Evolutionary conservation across 1,284 basidiomycete species (phyloP).

Genomic region (Fomes fomentarius): DNA sequence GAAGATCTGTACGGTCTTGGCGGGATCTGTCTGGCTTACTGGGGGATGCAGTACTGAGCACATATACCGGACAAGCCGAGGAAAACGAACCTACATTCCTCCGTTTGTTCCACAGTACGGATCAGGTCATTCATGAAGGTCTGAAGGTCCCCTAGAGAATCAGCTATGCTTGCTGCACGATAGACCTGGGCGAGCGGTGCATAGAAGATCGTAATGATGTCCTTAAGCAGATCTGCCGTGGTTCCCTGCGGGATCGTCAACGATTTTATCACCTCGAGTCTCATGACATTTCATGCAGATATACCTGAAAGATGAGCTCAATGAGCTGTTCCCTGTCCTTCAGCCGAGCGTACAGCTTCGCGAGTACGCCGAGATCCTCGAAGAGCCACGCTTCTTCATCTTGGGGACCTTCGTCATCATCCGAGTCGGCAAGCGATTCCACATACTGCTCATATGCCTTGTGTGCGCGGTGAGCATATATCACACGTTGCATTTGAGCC

Average conservation of each 20-base stretch:
- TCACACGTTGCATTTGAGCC: constrained; percentile 78
- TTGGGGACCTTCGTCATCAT: constrained; percentile 90
- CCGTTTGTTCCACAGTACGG: constrained; percentile 89
- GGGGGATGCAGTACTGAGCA: background rate
- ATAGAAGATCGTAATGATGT: constrained; percentile 99
- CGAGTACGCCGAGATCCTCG: constrained; percentile 84
- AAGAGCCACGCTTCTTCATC: constrained; percentile 95
- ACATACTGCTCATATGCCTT: constrained; percentile 68
- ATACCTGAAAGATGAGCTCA: constrained; percentile 91
- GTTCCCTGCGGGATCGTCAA: constrained; percentile 63
- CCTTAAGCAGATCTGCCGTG: constrained; percentile 94
- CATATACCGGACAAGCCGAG: background rate
- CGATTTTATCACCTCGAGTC: too few species aligned
- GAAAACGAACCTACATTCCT: constrained; percentile 71
- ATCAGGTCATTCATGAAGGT: constrained; percentile 97
- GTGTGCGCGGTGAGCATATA: constrained; percentile 79
- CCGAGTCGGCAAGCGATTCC: constrained; percentile 75
- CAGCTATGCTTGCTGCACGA: constrained; percentile 95
- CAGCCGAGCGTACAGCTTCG: constrained; percentile 78
- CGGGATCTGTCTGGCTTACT: constrained; percentile 88
- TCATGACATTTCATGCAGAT: too few species aligned
- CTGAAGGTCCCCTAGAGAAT: constrained; percentile 91
- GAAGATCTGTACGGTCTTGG: constrained; percentile 89
- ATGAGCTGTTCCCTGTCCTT: constrained; percentile 93
- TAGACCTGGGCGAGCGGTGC: constrained; percentile 98